Evolutionary conservation across 2,329 filamentous ascomycete species (phyloP), one percentile per base, ranked within the genome.

Genomic region (Arachnomyces sp.): DNA sequence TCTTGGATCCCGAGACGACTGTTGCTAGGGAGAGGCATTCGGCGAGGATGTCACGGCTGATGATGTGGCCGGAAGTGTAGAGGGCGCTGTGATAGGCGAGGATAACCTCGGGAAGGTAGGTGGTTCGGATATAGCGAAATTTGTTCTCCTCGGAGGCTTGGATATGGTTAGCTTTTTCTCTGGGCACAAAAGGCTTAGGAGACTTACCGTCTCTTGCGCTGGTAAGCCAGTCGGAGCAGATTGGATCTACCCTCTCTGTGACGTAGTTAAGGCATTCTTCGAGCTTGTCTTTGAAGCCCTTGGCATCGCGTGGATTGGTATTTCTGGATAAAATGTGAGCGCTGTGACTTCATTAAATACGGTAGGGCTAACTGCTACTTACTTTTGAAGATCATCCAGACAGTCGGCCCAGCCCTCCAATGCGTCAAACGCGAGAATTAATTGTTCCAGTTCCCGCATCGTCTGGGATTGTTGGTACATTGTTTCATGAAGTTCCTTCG

Each of bases 1-100:
- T 79, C 16, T 79, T 79, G 44, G 73, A 75, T 48, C 80, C 77
- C 42, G 82, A 79, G 2, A 90, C 86, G 37, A 94, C 74, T 2
- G 80, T 79, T 1, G 87, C 81, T 12, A 98, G 70, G 43, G 94
- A 85, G 84, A 98, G 90, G 53, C 82, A 84, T 56, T 90, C 81
- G 17, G 92, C 73, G 13, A 94, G 71, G 49, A 82, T 76, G 43
- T 90, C 84, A 32, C 87, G 79, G 34, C 79, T 82, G 32, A 93
- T 68, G 36, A 77, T 73, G 34, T 79, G 80, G 3, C 86, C 87
- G 0, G 84, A 82, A 55, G 83, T 84, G 58, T 93, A 84, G 36
- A 96, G 68, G 1, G 84, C 81, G 52, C 77, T 81, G 56, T 92
- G 78, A 59, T 92, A 95, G 2, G 84, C 85, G 36, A 98, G 73